phyloP scores from a whole-genome alignment of 768 basidiomycete species.

The Lentinula aciculospora region DNA sequence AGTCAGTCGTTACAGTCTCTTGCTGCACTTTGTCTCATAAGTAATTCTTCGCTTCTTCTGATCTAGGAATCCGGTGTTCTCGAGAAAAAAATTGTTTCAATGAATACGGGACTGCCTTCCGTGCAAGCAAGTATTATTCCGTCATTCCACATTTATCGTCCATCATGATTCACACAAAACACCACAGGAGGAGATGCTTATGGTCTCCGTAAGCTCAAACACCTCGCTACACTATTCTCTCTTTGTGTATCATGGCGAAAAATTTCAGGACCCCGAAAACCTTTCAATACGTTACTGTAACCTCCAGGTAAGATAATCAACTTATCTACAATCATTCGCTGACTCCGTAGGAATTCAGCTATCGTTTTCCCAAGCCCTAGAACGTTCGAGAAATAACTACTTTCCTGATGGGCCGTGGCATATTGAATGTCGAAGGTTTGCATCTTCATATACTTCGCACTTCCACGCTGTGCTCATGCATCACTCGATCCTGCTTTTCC shows the following conservation, averaged over 20 bases:
- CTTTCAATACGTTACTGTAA: too few species aligned
- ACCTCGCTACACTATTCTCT: too few species aligned
- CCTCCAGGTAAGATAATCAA: too few species aligned
- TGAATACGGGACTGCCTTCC: constrained; percentile 2
- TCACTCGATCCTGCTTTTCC: neutral
- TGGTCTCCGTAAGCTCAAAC: neutral
- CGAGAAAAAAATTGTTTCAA: neutral
- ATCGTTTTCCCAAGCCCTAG: constrained; percentile 20
- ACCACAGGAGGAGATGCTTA: constrained; percentile 5
- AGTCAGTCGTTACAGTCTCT: too few species aligned
- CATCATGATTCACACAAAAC: too few species aligned
- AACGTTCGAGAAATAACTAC: constrained; percentile 12
- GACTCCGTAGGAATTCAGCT: constrained; percentile 7
- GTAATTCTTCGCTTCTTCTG: too few species aligned
- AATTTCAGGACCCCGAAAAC: neutral
- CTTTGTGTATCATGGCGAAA: too few species aligned
- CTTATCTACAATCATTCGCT: too few species aligned
- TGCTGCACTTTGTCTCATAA: too few species aligned
- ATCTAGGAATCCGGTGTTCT: neutral
- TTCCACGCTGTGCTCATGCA: neutral
- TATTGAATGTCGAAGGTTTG: constrained; percentile 22
- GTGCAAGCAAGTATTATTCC: neutral
- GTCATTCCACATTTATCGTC: neutral
- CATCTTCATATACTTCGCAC: neutral
- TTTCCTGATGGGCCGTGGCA: constrained; percentile 16